Base-by-base conservation (phyloP, 352 stramenopile species). In the Phytopythium mirpurense region DNA sequence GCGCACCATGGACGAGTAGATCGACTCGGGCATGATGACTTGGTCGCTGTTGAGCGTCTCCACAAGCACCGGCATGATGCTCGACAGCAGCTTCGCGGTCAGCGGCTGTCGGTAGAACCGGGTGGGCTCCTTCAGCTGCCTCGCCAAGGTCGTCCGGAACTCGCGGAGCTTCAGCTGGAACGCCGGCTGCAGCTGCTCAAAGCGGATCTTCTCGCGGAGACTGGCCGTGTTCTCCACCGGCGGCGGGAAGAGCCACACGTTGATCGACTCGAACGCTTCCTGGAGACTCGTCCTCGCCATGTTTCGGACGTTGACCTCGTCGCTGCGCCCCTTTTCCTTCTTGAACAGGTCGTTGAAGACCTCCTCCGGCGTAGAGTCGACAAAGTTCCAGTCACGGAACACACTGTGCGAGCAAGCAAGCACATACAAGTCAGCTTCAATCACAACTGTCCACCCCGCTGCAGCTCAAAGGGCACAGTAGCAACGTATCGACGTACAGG, bases 371-470 rank as follows among this genome's bases (percentile, higher is more conserved):
- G 74, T 93, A 56, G 80, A 90, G 47, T 93, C 59, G 26, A 95
- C 78, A 57, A 95, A 95, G 49, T 83, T 95, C 84, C 84, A 95
- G 58, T 95, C 84, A n/a, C 84, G 82, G 36, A 95, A 95, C 15
- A 95, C 68, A 35, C 83, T 94, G 46, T n/a, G n/a, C n/a, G n/a
- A n/a, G n/a, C n/a, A n/a, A n/a, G n/a, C 21, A 9, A 57, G 14
- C 48, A 15, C 14, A 40, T 37, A 41, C 12, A 21, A 26, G 19
- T 45, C 0, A 23, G 9, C 3, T 27, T 6, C 27, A 24, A 26
- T 50, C 43, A 50, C 36, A 55, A 44, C 6, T 19, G 23, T n/a
- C n/a, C n/a, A n/a, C n/a, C n/a, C n/a, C n/a, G n/a, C n/a, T n/a
- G n/a, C n/a, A n/a, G n/a, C n/a, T n/a, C n/a, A n/a, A n/a, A n/a